Evolutionary conservation across 164 flowering plant genomes (phyloP).

Genomic region (Paratinospora sagittata): DNA sequence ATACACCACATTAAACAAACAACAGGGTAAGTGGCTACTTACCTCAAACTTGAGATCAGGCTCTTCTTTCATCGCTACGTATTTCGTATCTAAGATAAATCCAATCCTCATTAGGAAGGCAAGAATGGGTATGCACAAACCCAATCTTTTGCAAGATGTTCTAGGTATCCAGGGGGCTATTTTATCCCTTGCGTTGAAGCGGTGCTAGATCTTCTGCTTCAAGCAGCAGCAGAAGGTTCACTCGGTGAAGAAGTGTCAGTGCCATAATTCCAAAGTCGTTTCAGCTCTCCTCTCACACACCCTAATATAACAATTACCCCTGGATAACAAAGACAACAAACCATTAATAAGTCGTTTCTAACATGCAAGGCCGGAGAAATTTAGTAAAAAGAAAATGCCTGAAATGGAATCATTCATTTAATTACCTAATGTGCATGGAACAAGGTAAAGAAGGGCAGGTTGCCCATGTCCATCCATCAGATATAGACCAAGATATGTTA

Average conservation of each 20-base stretch:
- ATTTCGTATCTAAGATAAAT: neutral
- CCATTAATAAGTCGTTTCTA: neutral
- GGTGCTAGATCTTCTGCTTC: conserved; percentile 6
- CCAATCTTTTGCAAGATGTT: neutral
- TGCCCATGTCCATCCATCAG: conserved; percentile 84
- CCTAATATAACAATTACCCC: conserved; percentile 58
- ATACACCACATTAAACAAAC: neutral
- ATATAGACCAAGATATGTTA: conserved; percentile 64
- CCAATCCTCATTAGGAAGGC: neutral
- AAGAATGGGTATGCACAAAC: no score
- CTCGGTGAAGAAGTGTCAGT: conserved; percentile 5
- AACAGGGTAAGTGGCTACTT: neutral
- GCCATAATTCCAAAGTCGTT: conserved; percentile 57
- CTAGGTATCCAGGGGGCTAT: neutral
- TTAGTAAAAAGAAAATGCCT: neutral
- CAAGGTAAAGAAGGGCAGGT: conserved; percentile 88
- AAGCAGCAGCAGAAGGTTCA: conserved; percentile 17
- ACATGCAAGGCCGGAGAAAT: neutral
- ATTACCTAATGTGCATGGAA: conserved; percentile 86
- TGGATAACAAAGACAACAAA: conserved; percentile 18
- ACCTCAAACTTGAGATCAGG: conserved; percentile 6
- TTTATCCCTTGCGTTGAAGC: neutral
- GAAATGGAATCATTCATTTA: conserved; percentile 2
- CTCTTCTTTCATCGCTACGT: neutral
- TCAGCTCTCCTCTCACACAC: conserved; percentile 59